Percentiles rank a stretch among this genome's conserved stretches.
These are phyloP conservation scores for Dioszegia hungarica DNA, from an alignment of 768 basidiomycete genomes.

Conservation along the genomic window DNA sequence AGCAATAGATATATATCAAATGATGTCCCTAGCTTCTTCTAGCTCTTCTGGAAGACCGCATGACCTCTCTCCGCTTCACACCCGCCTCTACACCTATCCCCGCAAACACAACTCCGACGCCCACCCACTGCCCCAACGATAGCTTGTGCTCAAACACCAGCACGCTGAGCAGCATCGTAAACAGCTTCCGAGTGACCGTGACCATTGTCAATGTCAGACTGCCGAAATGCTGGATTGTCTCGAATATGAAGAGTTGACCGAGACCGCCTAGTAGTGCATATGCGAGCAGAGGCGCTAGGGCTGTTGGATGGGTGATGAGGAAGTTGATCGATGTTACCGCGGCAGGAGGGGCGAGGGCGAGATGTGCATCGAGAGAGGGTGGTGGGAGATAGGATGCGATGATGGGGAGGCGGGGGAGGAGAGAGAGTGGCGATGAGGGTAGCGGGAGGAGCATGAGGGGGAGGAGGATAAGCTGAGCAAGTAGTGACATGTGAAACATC, in stretches of 20 bases:
- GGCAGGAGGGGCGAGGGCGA: slow-evolving; percentile 21
- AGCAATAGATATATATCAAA: too few species aligned
- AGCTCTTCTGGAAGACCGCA: slow-evolving; percentile 30
- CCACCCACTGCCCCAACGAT: slow-evolving; percentile 80
- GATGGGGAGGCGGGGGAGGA: slow-evolving; percentile 59
- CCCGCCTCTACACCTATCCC: slow-evolving; percentile 91
- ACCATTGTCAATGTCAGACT: slow-evolving; percentile 59
- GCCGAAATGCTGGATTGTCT: slow-evolving; percentile 58
- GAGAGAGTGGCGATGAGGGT: slow-evolving; percentile 58
- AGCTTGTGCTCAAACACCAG: slow-evolving; percentile 83
- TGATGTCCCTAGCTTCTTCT: neutral
- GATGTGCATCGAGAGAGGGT: neutral
- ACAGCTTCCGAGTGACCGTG: slow-evolving; percentile 91
- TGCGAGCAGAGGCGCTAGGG: slow-evolving; percentile 67
- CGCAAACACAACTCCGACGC: slow-evolving; percentile 87
- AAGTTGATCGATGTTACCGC: slow-evolving; percentile 61
- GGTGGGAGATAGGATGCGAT: slow-evolving; percentile 5
- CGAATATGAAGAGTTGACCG: slow-evolving; percentile 96
- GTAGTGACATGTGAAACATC: slow-evolving; percentile 98
- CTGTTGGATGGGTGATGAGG: slow-evolving; percentile 68
- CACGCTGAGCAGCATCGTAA: slow-evolving; percentile 96
- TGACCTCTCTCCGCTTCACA: slow-evolving; percentile 61
- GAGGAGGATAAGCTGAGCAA: slow-evolving; percentile 65
- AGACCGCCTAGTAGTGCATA: slow-evolving; percentile 87
- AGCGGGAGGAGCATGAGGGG: slow-evolving; percentile 59